Base-by-base conservation (phyloP, 2,329 filamentous ascomycete genomes). In the Leptographium wingfieldii region DNA sequence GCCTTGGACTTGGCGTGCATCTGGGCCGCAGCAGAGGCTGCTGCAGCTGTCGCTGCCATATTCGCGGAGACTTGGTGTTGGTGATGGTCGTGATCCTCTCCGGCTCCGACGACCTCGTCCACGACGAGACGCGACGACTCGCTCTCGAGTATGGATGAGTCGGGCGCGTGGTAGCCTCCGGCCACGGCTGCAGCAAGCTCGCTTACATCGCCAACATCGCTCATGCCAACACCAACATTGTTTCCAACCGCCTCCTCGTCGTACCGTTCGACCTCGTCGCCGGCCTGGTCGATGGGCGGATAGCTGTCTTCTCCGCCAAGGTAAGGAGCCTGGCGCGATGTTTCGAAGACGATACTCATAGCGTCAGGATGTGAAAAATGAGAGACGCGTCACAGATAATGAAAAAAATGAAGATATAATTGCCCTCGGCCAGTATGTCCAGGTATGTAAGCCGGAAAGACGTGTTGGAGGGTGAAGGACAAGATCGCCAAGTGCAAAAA, bases 261-360 rank as follows among this genome's bases (percentile, higher is more conserved):
- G 29, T 59, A 65, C 9, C 59, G 60, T 29, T 60, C 59, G 1
- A 63, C 62, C 12, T 66, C 64, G 22, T 67, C 64, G 48, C 59
- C 59, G n/a, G 60, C 57, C 51, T 65, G 60, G 56, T 65, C 66
- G 51, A 67, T 66, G n/a, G 63, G 61, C 22, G 64, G 64, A 29
- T 67, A 67, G 55, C 59, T 62, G 19, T 66, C 66, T 29, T 67
- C 65, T 22, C 55, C 57, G 5, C 55, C 57, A 6, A 65, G 58
- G 48, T 64, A 65, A 29, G 60, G 56, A 12, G 57, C 57, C 10
- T 61, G 63, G 22, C 62, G 55, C 3, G 62, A 60, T 48, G 62
- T 58, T 57, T 67, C 66, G 40, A 65, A 66, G 2, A 63, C 63
- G 48, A 67, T 61, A 55, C 64, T 65, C 66, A 67, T 67, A 12